A percentile compares a stretch with the other conserved stretches of the same genome.
These are phyloP conservation scores for Exophiala lecanii-corni DNA, from an alignment of 2,329 filamentous ascomycete species.

Conservation along the genomic window DNA sequence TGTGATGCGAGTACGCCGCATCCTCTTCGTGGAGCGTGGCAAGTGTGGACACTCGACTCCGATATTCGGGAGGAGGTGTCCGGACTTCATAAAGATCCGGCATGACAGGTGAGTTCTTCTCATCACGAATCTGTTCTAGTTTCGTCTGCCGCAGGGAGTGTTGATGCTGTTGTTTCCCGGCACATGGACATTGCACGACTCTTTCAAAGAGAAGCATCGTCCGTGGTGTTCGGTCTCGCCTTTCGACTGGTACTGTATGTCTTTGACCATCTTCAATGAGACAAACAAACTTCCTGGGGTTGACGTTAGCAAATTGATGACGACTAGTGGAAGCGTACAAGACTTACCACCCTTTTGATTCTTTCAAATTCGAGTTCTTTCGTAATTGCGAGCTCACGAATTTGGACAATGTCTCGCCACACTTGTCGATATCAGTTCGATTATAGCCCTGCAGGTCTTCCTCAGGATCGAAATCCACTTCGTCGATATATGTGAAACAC, in stretches of 20 bases:
- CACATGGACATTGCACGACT: conserved; percentile 7
- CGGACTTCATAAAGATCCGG: not conserved
- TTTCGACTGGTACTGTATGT: conserved; percentile 4
- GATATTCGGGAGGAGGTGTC: conserved; percentile 5
- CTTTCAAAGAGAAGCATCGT: conserved; percentile 15
- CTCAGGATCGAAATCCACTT: conserved; percentile 11
- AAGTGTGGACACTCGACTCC: conserved; percentile 4
- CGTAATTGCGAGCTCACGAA: conserved; percentile 9
- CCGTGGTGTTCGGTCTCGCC: conserved; percentile 10
- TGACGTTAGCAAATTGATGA: not conserved
- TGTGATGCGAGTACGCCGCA: not conserved
- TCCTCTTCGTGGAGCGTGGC: conserved; percentile 5
- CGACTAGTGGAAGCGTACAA: not conserved
- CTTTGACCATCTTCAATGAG: conserved; percentile 10
- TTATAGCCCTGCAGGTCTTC: conserved; percentile 8
- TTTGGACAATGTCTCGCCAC: conserved; percentile 6
- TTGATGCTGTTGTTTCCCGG: conserved; percentile 3
- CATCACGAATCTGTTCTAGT: not conserved
- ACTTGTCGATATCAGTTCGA: conserved; percentile 1
- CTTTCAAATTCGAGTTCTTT: conserved; percentile 10
- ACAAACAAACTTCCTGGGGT: conserved; percentile 10
- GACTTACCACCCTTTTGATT: conserved; percentile 12
- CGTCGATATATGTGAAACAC: conserved; percentile 12
- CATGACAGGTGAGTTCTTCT: not conserved
- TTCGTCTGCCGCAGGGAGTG: not conserved